Percentiles rank a stretch among this genome's conserved stretches.
phyloP scores from a whole-genome alignment of 768 basidiomycete genomes.

The Calocybe cyanea region DNA sequence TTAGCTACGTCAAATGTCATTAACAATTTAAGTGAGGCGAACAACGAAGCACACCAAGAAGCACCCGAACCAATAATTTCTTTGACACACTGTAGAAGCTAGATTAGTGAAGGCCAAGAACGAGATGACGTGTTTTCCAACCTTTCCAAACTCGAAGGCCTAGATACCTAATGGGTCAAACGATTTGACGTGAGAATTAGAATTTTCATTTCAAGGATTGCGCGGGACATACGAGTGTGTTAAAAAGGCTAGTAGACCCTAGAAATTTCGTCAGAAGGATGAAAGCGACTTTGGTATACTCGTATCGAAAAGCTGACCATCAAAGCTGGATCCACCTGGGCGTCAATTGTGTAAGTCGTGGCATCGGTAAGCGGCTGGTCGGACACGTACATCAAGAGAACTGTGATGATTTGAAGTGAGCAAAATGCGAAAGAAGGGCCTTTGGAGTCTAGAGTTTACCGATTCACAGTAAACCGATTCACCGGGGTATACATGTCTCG shows the following conservation, averaged over 20 bases:
- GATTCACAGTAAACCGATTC: not conserved
- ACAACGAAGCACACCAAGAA: conserved; percentile 1
- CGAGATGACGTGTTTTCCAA: not conserved
- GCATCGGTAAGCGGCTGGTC: no score
- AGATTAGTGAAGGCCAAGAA: not conserved
- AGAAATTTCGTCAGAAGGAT: not conserved
- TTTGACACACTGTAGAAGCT: conserved; percentile 10
- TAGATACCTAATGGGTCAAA: conserved; percentile 10
- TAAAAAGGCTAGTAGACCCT: conserved; percentile 8
- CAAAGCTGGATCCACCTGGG: conserved; percentile 1
- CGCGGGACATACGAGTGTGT: conserved; percentile 8
- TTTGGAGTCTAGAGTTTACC: not conserved
- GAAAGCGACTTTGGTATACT: not conserved
- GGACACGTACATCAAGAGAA: conserved; percentile 3
- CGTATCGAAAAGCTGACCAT: not conserved
- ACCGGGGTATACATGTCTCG: conserved; percentile 2
- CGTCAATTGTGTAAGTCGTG: no score
- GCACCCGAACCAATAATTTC: conserved; percentile 9
- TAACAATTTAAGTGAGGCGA: not conserved
- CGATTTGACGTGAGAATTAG: not conserved
- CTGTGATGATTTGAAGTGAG: not conserved
- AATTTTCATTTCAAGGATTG: not conserved
- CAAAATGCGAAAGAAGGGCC: not conserved
- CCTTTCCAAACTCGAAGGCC: conserved; percentile 15
- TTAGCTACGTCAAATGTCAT: not conserved